phyloP scores from a whole-genome alignment of 1,284 basidiomycete genomes.

The Cerrena zonata region DNA sequence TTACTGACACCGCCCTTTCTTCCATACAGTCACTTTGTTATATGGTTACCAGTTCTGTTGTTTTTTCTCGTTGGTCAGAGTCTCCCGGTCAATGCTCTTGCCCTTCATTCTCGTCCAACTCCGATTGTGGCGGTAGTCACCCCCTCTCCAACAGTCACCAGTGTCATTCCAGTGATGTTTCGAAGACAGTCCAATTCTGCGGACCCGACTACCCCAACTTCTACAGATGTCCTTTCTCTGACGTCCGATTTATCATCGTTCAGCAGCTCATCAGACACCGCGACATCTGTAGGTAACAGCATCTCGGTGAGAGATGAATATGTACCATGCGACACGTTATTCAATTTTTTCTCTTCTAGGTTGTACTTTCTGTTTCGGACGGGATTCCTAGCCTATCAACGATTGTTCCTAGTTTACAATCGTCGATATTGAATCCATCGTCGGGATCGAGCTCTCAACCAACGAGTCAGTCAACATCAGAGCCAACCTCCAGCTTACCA shows the following conservation, averaged over 20 bases:
- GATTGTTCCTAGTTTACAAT: neutral
- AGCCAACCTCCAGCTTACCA: neutral
- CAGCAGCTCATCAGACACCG: neutral
- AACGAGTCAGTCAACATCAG: neutral
- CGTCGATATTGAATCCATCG: neutral
- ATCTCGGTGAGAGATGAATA: neutral
- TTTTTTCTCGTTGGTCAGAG: neutral
- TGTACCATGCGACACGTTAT: neutral
- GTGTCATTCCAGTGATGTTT: neutral
- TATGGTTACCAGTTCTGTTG: neutral
- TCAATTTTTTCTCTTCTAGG: neutral
- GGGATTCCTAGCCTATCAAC: no score
- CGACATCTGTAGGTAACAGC: neutral
- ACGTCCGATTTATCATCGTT: neutral
- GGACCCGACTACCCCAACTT: neutral
- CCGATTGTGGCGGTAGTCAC: neutral
- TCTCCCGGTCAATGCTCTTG: neutral
- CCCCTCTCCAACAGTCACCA: neutral
- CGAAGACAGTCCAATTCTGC: neutral
- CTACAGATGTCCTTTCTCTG: neutral
- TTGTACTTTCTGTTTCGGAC: neutral
- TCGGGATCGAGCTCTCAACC: neutral
- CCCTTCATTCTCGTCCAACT: neutral
- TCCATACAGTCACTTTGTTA: neutral
- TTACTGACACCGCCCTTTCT: neutral